Base-by-base conservation (phyloP, 1,284 basidiomycete genomes). In the Lentinula novae-zelandiae region DNA sequence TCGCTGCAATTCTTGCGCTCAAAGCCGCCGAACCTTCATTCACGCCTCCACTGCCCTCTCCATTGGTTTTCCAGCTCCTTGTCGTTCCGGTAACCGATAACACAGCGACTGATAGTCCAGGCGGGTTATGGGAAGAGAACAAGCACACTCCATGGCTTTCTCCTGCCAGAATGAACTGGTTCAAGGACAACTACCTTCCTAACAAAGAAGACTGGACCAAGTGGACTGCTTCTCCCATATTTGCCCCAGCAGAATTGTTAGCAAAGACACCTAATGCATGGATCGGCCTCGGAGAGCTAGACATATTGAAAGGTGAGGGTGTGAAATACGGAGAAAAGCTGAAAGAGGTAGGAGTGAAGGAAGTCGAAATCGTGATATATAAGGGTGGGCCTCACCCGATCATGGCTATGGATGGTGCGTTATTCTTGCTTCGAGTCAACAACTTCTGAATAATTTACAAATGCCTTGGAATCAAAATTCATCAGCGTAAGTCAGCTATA, bases 1-100 rank as follows among this genome's bases (percentile, higher is more conserved):
- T 92, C 0, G 87, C 88, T 0, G 82, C 86, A 0, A 80, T 89
- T 53, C 72, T 87, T 1, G 77, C 88, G 0, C 82, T 89, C 68
- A 88, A 86, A 70, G 86, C 87, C 0, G 77, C 78, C 0, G 68
- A 80, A 46, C 64, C 51, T 33, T 48, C 62, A 17, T 63, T 74
- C 5, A 69, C 71, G 1, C 82, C 83, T 2, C 78, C 59, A 10
- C 59, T 63, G 0, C 60, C 82, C 7, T 82, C 86, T 52, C 82
- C 84, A 0, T 72, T 89, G 39, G 62, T 80, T 8, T 86, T 88
- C 70, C 87, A 90, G 67, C 71, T 89, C 0, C 78, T 90, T 31
- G 76, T 87, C 20, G 87, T 89, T 1, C 89, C 89, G 1, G 87
- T 90, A n/a, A 81, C 78, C 1, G 86, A 91, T 69, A 89, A 89